phyloP scores from a whole-genome alignment of 139 green algal genomes.

The Gonium pectorale region DNA sequence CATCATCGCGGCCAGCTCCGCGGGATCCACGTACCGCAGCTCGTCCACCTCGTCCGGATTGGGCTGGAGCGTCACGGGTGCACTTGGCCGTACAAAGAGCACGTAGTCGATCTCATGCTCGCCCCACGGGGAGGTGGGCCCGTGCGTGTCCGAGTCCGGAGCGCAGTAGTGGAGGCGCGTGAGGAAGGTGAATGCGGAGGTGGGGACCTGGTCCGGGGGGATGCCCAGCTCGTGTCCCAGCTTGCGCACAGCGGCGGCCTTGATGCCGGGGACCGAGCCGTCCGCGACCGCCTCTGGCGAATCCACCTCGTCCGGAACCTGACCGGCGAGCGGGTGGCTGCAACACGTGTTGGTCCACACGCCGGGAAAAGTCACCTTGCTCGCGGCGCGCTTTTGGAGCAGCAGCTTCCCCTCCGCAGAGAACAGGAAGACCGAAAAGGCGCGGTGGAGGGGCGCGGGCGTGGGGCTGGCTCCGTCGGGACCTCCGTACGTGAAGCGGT shows the following conservation, averaged over 20 bases:
- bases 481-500: slow-evolving; percentile 64
- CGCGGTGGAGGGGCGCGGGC: slow-evolving; percentile 93
- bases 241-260: slow-evolving; percentile 85
- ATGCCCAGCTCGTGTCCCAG: slow-evolving; percentile 92
- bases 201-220: slow-evolving; percentile 44
- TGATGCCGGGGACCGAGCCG: slow-evolving; percentile 63
- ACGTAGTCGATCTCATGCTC: slow-evolving; percentile 99
- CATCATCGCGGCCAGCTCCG: slow-evolving; percentile 86
- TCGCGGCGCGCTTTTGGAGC: slow-evolving; percentile 88
- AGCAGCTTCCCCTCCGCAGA: slow-evolving; percentile 86
- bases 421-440: slow-evolving; percentile 98
- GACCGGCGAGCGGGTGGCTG: slow-evolving; percentile 90
- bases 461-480: slow-evolving; percentile 72
- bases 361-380: slow-evolving; percentile 96
- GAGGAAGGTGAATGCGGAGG: slow-evolving; percentile 71
- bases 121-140: slow-evolving; percentile 74
- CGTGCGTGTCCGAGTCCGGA: slow-evolving; percentile 72
- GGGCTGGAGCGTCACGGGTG: slow-evolving; percentile 68
- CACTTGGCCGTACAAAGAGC: slow-evolving; percentile 68
- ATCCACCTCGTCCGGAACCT: slow-evolving; percentile 82
- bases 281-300: slow-evolving; percentile 42
- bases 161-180: slow-evolving; percentile 96
- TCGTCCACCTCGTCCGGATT: slow-evolving; percentile 69
- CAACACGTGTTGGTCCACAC: slow-evolving; percentile 98
- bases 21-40: slow-evolving; percentile 68